phyloP scores from a whole-genome alignment of 306 rosid genomes.

The Ochetophila trinervis region DNA sequence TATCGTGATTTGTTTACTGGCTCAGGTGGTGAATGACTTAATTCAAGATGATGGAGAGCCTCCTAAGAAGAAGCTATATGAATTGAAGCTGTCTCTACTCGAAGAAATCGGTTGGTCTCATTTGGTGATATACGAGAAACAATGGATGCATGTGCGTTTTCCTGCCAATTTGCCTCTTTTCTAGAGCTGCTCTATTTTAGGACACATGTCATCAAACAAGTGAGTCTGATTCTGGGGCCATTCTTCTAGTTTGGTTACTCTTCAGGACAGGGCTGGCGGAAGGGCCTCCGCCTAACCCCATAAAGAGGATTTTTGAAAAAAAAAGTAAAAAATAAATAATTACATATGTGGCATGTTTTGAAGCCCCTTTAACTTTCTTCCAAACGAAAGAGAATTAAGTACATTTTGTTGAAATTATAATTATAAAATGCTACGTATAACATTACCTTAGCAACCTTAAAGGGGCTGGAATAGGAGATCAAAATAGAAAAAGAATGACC shows the following conservation, averaged over 20 bases:
- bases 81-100: conserved; percentile 70
- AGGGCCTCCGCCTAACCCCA: no score
- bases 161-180: conserved; percentile 77
- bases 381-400: no score
- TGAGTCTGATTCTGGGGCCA: conserved; percentile 18
- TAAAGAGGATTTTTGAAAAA: no score
- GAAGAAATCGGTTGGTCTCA: conserved; percentile 85
- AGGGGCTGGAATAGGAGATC: no score
- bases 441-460: no score
- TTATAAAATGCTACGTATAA: no score
- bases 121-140: conserved; percentile 62
- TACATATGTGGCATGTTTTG: no score
- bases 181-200: conserved; percentile 21
- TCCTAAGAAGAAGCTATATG: conserved; percentile 82
- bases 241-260: conserved; percentile 16
- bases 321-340: no score
- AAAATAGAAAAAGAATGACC: no score
- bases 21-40: conserved; percentile 63
- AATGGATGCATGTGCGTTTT: conserved; percentile 91
- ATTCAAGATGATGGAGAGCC: conserved; percentile 68
- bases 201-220: background rate
- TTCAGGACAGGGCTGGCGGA: background rate
- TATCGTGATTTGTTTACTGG: background rate
- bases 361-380: no score
- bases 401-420: no score